Base-by-base conservation (phyloP, 495 filamentous ascomycete genomes). In the Penicillium mononematosum region DNA sequence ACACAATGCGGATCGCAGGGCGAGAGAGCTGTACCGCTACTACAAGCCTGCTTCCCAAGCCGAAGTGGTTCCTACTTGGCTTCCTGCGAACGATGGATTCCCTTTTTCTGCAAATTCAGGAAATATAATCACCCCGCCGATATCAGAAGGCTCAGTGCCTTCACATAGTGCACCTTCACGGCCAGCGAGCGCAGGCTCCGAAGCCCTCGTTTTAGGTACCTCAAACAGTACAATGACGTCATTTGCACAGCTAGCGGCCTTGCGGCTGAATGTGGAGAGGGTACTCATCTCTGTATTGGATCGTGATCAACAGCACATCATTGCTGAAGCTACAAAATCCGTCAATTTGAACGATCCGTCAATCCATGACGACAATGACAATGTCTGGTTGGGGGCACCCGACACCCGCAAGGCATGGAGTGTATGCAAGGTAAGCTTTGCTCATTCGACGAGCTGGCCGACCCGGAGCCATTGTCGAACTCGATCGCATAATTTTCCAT, bases 171-270 rank as follows among this genome's bases (percentile, higher is more conserved):
- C 50, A 1, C 57, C 52, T 16, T 59, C 60, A 12, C 48, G 47
- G 5, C 57, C 64, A 6, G 59, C 64, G 0, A 65, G 58, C 5
- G 53, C 59, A n/a, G 63, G 63, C 12, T 45, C 63, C 1, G 66
- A 69, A 20, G 19, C 47, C 6, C 52, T 69, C 20, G 42, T 64
- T 11, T 50, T 71, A n/a, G 67, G 64, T 10, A 47, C 61, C 19
- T 59, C 65, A 6, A 87, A 89, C 62, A 79, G 81, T 11, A 80
- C 79, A 29, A 71, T 89, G 25, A 76, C 70, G 0, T 74, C 78
- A 7, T 70, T 72, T 57, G 69, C 75, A 8, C 77, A 80, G 39
- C 58, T 79, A 11, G 74, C 74, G n/a, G 78, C 78, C 2, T 58
- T 78, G 27, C 66, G 77, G 17, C 55, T 77, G 14, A 65, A 77